Base-by-base conservation (phyloP, 257 asterid genomes). In the Galeopsis tetrahit region DNA sequence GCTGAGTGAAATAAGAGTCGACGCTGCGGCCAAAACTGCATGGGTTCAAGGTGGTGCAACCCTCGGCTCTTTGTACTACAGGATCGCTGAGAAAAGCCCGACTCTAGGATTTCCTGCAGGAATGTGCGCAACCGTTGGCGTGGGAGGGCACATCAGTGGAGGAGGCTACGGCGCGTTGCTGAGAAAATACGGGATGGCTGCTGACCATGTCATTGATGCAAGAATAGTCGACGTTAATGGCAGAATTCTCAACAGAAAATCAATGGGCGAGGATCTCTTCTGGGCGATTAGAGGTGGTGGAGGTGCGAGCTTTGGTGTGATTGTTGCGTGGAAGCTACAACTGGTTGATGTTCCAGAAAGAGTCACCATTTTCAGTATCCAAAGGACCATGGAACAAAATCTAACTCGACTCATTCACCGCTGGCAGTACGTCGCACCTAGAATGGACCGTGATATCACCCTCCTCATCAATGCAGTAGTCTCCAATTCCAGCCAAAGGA, bases 281-380 rank as follows among this genome's bases (percentile, higher is more conserved):
- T 76, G 80, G 80, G 80, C 80, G 5, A 69, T 76, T 6, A 58
- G 74, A 59, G 81, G 78, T 2, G 78, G 75, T 6, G 75, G 75
- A 0, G 78, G 68, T 0, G 71, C 78, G 34, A 78, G 83, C 40
- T 79, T 80, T 5, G 84, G 78, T 4, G 81, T 80, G 1, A 61
- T 80, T 1, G 6, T 32, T 0, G 76, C 75, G 0, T 80, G 78
- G 81, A 80, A 80, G 10, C 8, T 76, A 8, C 39, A 63, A 9
- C 38, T 80, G 44, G 81, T 80, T 0, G 46, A 51, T 11, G 81
- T 80, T 38, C 84, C 84, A 0, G 78, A 76, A 44, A 71, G 11
- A 0, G 69, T 75, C 6, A 66, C 78, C 2, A 21, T 80, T 2
- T 76, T 75, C 66, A 5, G 70, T 0, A 9, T 71, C 40, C 1